Evolutionary conservation across 2,329 filamentous ascomycete species (phyloP).

Genomic region (Fusarium proliferatum): DNA sequence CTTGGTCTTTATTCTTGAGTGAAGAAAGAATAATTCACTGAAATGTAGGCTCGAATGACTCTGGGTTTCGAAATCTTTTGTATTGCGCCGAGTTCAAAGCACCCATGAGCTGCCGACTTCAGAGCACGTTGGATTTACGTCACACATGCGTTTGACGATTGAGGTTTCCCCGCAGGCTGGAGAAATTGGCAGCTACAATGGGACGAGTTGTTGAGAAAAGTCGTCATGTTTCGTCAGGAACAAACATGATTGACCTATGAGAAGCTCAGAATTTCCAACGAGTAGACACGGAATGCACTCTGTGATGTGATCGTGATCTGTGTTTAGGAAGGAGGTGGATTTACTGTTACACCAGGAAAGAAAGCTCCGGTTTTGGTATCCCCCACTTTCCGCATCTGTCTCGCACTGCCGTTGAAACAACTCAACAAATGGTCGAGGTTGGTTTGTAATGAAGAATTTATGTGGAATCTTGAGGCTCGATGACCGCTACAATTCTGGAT

Average conservation of each 20-base stretch:
- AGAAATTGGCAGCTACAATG: not conserved
- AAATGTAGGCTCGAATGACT: fast-evolving
- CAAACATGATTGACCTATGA: not conserved
- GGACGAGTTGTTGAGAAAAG: not conserved
- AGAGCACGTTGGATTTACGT: conserved; percentile 37
- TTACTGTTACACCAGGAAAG: conserved; percentile 4
- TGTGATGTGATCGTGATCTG: conserved; percentile 4
- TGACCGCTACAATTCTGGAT: conserved; percentile 16
- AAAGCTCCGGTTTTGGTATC: conserved; percentile 11
- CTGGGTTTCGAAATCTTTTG: not conserved
- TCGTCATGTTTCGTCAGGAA: conserved; percentile 28
- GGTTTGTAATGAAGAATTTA: conserved; percentile 16
- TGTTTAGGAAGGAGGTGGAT: not conserved
- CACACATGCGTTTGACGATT: conserved; percentile 22
- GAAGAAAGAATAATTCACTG: not conserved
- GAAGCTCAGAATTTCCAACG: conserved; percentile 7
- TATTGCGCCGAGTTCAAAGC: not conserved
- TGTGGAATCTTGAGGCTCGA: conserved; percentile 23
- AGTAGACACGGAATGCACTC: not conserved
- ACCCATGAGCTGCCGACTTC: not conserved
- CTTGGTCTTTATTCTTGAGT: not conserved
- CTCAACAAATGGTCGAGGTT: not conserved
- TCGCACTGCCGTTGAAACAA: not conserved
- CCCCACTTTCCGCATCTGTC: conserved; percentile 11
- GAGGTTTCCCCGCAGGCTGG: not conserved